Evolutionary conservation across 805 yeast species (phyloP).

Genomic region (Metschnikowia proteae): DNA sequence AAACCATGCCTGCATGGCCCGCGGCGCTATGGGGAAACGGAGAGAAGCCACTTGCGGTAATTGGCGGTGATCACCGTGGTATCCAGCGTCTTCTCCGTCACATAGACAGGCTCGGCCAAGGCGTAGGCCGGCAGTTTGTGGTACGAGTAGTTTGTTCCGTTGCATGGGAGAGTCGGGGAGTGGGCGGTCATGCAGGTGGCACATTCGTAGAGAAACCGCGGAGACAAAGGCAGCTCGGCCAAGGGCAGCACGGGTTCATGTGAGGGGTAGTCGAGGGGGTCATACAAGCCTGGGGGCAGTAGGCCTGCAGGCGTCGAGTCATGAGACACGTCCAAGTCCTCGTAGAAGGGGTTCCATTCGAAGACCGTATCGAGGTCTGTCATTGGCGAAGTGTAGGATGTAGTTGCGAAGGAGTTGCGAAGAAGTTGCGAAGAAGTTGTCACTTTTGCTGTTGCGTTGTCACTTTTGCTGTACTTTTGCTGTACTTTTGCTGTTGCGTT

Average conservation of each 20-base stretch:
- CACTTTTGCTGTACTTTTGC: no score
- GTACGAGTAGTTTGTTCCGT: slow-evolving; percentile 8
- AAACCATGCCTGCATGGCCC: slow-evolving; percentile 3
- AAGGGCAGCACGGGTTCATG: not conserved
- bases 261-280: slow-evolving; percentile 1
- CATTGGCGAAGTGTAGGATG: not conserved
- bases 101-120: slow-evolving; percentile 10
- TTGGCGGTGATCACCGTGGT: slow-evolving; percentile 16
- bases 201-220: slow-evolving; percentile 17
- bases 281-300: not conserved
- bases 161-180: slow-evolving; percentile 16
- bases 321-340: slow-evolving; percentile 3
- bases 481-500: no score
- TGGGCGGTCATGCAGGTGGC: slow-evolving; percentile 17
- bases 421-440: no score
- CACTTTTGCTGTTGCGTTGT: no score
- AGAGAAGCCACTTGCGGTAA: slow-evolving; percentile 22
- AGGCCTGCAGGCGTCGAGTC: not conserved
- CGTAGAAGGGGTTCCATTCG: slow-evolving; percentile 22
- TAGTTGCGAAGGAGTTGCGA: no score
- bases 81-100: slow-evolving; percentile 11
- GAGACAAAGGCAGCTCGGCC: not conserved
- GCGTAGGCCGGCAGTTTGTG: slow-evolving; percentile 2
- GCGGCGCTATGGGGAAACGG: slow-evolving; percentile 15
- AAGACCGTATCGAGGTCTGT: slow-evolving; percentile 4